Evolutionary conservation across 2,329 filamentous ascomycete genomes (phyloP).

Genomic region (Ceratocystis smalleyi): DNA sequence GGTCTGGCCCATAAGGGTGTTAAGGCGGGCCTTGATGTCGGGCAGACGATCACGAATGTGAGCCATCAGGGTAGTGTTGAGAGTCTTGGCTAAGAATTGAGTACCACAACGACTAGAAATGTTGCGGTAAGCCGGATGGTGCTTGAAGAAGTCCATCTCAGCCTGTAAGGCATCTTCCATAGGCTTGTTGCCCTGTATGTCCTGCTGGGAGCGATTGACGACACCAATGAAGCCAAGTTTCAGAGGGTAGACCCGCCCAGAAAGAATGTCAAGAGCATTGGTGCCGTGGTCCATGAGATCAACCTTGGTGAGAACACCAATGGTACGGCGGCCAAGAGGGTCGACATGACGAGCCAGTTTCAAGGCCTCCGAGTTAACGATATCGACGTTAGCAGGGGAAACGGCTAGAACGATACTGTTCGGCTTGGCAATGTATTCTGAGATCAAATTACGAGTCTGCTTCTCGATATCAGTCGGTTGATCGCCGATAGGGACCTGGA

Average conservation of each 20-base stretch:
- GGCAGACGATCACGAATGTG: slow-evolving; percentile 92
- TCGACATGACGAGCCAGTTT: slow-evolving; percentile 97
- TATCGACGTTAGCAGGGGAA: slow-evolving; percentile 91
- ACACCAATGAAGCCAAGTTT: slow-evolving; percentile 97
- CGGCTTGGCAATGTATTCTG: slow-evolving; percentile 96
- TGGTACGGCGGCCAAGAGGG: slow-evolving; percentile 81
- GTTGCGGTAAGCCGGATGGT: slow-evolving; percentile 92
- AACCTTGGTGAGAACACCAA: slow-evolving; percentile 91
- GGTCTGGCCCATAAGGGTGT: slow-evolving; percentile 98
- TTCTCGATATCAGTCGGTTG: slow-evolving; percentile 97
- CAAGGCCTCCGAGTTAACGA: slow-evolving; percentile 94
- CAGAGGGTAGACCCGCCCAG: slow-evolving; percentile 85
- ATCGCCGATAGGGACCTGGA: slow-evolving; percentile 82
- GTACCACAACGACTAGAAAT: slow-evolving; percentile 90
- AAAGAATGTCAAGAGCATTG: slow-evolving; percentile 94
- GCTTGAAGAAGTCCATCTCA: slow-evolving; percentile 88
- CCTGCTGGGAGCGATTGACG: slow-evolving; percentile 94
- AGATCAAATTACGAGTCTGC: slow-evolving; percentile 88
- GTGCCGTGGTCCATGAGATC: slow-evolving; percentile 98
- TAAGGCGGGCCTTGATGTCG: slow-evolving; percentile 93
- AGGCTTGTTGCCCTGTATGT: slow-evolving; percentile 92
- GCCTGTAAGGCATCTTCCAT: slow-evolving; percentile 79
- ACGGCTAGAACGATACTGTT: slow-evolving; percentile 97
- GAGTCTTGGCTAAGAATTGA: slow-evolving; percentile 80
- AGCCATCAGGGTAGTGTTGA: slow-evolving; percentile 88